Evolutionary conservation across 2,329 filamentous ascomycete species (phyloP).

Genomic region (Knufia petricola): DNA sequence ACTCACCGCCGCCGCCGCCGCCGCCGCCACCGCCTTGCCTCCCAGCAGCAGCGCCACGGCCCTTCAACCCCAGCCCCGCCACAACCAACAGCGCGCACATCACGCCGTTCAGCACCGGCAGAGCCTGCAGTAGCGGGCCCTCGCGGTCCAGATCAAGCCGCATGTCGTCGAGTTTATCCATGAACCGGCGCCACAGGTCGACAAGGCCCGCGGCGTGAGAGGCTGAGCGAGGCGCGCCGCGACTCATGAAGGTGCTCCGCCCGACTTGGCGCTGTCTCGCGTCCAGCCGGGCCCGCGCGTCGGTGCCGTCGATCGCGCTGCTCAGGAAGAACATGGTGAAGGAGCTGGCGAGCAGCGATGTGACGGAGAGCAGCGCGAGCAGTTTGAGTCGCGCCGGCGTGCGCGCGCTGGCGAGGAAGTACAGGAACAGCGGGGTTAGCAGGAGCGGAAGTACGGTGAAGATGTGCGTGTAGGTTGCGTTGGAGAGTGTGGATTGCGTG

Average conservation of each 20-base stretch:
- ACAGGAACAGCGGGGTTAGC: constrained; percentile 17
- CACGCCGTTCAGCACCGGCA: constrained; percentile 16
- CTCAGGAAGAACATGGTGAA: constrained; percentile 20
- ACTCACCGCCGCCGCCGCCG: constrained; percentile 17
- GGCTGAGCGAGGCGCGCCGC: not conserved
- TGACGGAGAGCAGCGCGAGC: constrained; percentile 19
- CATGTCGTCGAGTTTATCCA: constrained; percentile 8
- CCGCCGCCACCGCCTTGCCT: constrained; percentile 16
- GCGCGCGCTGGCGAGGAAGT: constrained; percentile 13
- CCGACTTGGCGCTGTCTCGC: constrained; percentile 5
- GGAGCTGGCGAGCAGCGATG: constrained; percentile 17
- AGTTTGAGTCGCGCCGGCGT: constrained; percentile 10
- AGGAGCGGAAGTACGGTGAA: constrained; percentile 19
- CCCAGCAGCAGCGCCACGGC: constrained; percentile 18
- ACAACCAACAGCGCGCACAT: constrained; percentile 15
- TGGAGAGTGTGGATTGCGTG: constrained; percentile 13
- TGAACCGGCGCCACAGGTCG: not conserved
- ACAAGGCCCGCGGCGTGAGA: not conserved
- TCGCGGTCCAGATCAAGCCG: not conserved
- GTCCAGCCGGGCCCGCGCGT: not conserved
- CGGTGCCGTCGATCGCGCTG: not conserved
- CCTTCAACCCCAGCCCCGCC: constrained; percentile 6
- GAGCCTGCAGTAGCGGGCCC: constrained; percentile 7
- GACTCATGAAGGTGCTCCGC: too few relatives aligned
- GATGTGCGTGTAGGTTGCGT: constrained; percentile 17